Evolutionary conservation across 2,329 filamentous ascomycete species (phyloP).

Genomic region (Teratosphaeria viscida): DNA sequence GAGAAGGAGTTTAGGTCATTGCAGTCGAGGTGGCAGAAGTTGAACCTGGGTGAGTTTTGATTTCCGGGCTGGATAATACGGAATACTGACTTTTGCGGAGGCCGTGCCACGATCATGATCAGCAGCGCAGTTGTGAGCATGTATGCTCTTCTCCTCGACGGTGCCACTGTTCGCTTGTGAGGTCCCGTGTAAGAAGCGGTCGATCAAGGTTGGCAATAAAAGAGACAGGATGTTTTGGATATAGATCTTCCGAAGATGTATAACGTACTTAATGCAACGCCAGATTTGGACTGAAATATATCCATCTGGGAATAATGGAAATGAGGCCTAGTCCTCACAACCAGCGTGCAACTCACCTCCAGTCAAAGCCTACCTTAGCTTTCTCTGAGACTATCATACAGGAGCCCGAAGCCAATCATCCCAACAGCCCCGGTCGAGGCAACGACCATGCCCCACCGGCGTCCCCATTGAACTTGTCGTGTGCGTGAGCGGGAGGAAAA

Average conservation of each 20-base stretch:
- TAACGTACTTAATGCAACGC: background rate
- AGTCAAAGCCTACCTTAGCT: background rate
- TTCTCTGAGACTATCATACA: background rate
- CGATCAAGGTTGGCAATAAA: background rate
- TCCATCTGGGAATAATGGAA: background rate
- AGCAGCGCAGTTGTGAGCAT: slow-evolving; percentile 6
- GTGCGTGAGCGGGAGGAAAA: too few relatives aligned
- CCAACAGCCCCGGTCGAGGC: slow-evolving; percentile 3
- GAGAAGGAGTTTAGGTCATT: slow-evolving; percentile 19
- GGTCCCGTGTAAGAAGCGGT: slow-evolving; percentile 26
- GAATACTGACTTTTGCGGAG: background rate
- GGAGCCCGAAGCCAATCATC: slow-evolving; percentile 1
- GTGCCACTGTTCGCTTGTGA: slow-evolving; percentile 4
- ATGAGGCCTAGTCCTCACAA: too few relatives aligned
- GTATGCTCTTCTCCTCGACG: slow-evolving; percentile 9
- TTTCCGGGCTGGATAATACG: background rate
- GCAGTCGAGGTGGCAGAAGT: slow-evolving; percentile 18
- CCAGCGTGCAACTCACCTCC: background rate
- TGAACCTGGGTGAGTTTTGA: slow-evolving; percentile 17
- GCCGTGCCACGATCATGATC: slow-evolving; percentile 7
- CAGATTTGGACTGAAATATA: background rate
- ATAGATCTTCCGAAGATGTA: background rate
- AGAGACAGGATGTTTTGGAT: background rate
- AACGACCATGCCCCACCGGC: too few relatives aligned
- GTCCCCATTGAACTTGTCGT: too few relatives aligned